Percentiles rank a stretch among this genome's conserved stretches.
Conservation (phyloP, 768 basidiomycete species). For the Mycena floridula region DNA sequence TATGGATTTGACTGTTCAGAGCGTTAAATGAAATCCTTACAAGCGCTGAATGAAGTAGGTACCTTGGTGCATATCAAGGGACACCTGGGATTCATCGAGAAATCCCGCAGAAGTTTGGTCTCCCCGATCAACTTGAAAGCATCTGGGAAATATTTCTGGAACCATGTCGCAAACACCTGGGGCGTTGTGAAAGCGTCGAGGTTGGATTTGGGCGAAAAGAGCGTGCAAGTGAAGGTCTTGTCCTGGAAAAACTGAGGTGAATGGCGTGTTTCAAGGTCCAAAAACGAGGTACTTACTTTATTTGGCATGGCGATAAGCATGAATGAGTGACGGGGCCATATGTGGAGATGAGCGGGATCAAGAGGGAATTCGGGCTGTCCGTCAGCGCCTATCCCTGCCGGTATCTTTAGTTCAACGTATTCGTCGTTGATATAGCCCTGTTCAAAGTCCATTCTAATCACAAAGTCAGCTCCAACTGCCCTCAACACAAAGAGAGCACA, state of each 20-base stretch:
- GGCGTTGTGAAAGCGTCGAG: conserved; percentile 61
- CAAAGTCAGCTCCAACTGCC: conserved; percentile 4
- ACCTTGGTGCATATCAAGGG: conserved; percentile 93
- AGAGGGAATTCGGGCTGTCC: conserved; percentile 72
- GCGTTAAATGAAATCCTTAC: conserved; percentile 9
- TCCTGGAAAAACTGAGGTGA: conserved; percentile 77
- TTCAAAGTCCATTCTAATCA: conserved; percentile 82
- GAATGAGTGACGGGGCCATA: conserved; percentile 98
- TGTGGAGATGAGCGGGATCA: conserved; percentile 94
- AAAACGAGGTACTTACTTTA: conserved; percentile 51
- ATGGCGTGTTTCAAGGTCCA: conserved; percentile 1
- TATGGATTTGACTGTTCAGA: conserved; percentile 68
- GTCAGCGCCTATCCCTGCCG: conserved; percentile 58
- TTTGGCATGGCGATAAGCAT: conserved; percentile 99
- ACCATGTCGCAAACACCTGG: conserved; percentile 63
- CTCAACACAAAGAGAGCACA: conserved; percentile 27
- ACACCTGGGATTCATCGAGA: conserved; percentile 79
- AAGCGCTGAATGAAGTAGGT: conserved; percentile 14
- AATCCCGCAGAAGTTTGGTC: conserved; percentile 68
- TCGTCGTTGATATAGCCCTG: conserved; percentile 95
- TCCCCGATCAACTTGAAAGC: conserved; percentile 84
- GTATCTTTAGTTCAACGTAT: conserved; percentile 96
- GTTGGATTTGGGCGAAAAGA: conserved; percentile 81
- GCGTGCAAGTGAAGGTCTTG: conserved; percentile 93
- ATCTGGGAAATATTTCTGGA: conserved; percentile 80